Conservation (phyloP, 2,329 filamentous ascomycete genomes). For the Venturia asperata region DNA sequence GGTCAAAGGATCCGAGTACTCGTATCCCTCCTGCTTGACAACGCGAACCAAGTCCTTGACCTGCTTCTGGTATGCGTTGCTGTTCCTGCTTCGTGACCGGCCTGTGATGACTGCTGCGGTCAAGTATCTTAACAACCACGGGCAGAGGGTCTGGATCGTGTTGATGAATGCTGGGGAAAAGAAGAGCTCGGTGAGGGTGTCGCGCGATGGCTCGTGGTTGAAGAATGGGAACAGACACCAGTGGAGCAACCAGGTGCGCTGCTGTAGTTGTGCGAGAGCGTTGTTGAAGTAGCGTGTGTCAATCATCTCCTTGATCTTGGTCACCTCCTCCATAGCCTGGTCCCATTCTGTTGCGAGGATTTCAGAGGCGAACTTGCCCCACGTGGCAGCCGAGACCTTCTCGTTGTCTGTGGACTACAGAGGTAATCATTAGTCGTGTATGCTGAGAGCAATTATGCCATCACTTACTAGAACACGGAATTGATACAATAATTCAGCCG, state of each 20-base stretch:
- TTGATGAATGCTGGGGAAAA: slow-evolving; percentile 98
- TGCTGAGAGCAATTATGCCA: not conserved
- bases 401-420: slow-evolving; percentile 82
- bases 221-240: slow-evolving; percentile 99
- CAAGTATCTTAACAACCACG: slow-evolving; percentile 93
- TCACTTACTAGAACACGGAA: slow-evolving; percentile 71
- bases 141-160: slow-evolving; percentile 96
- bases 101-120: slow-evolving; percentile 92
- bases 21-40: slow-evolving; percentile 93
- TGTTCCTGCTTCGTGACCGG: slow-evolving; percentile 57
- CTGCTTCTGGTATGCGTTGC: slow-evolving; percentile 97
- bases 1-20: slow-evolving; percentile 93
- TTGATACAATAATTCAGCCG: slow-evolving; percentile 89
- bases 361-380: slow-evolving; percentile 95
- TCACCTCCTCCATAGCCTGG: slow-evolving; percentile 61
- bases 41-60: slow-evolving; percentile 95
- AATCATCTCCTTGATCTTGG: slow-evolving; percentile 64
- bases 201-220: slow-evolving; percentile 88
- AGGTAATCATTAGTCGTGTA: not conserved
- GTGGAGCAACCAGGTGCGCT: slow-evolving; percentile 96
- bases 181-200: slow-evolving; percentile 88
- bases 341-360: slow-evolving; percentile 97
- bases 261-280: slow-evolving; percentile 87
- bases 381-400: slow-evolving; percentile 90
- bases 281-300: slow-evolving; percentile 95